Conservation (phyloP, 2,329 filamentous ascomycete genomes). For the Aureobasidium sp. region DNA sequence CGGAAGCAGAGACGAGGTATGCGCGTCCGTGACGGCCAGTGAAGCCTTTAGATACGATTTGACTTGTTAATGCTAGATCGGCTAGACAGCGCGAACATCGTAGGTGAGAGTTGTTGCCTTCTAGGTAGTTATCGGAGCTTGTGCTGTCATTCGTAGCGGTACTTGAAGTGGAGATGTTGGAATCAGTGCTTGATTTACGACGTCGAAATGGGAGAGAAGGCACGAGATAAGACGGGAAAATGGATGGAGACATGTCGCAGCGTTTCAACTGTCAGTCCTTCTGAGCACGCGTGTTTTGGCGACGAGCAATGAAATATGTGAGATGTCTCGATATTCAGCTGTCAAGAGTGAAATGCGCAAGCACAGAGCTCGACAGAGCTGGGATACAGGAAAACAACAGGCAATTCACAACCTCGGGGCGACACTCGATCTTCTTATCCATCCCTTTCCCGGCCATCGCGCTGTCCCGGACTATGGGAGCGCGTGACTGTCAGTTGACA, state of each 20-base stretch:
- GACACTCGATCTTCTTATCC: neutral
- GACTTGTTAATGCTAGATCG: conserved; percentile 51
- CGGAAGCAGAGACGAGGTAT: conserved; percentile 50
- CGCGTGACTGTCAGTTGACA: conserved; percentile 1
- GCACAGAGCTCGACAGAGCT: neutral
- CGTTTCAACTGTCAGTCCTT: neutral
- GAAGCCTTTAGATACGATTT: conserved; percentile 60
- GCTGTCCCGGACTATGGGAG: neutral
- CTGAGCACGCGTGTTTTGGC: neutral
- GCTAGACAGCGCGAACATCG: conserved; percentile 53
- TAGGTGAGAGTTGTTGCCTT: conserved; percentile 47
- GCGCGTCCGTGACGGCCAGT: conserved; percentile 58
- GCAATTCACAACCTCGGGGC: neutral
- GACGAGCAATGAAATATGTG: neutral
- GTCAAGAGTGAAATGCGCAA: neutral
- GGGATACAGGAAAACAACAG: neutral
- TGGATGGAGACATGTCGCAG: conserved; percentile 22
- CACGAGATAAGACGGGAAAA: conserved; percentile 48
- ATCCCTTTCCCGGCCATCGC: neutral
- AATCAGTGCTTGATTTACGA: conserved; percentile 36
- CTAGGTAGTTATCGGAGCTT: conserved; percentile 31
- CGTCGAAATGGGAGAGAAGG: conserved; percentile 43
- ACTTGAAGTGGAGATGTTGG: conserved; percentile 30
- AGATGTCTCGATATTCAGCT: neutral
- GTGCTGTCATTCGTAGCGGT: conserved; percentile 23